These are phyloP conservation scores for Silybum marianum DNA, from an alignment of 129 eudicot species.

Conservation along the genomic window DNA sequence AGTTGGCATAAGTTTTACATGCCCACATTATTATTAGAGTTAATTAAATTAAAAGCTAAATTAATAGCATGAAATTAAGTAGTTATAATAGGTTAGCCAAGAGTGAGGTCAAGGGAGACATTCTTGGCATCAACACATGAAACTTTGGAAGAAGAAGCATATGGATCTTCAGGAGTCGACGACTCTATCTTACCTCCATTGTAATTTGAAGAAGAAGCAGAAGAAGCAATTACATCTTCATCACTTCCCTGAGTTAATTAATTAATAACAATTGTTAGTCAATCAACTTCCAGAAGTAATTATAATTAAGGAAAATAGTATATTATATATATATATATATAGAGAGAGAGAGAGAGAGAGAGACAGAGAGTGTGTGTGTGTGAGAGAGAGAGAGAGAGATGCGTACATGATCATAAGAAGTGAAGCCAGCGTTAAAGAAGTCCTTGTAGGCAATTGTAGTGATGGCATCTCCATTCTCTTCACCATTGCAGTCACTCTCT, in stretches of 20 bases:
- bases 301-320: not conserved
- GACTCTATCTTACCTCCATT: not conserved
- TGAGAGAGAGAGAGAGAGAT: not conserved
- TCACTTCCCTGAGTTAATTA: not conserved
- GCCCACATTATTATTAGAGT: not conserved
- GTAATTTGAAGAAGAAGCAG: not conserved
- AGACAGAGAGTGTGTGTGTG: no score
- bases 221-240: not conserved
- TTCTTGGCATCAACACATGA: not conserved
- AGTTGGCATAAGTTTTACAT: not conserved
- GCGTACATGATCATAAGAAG: not conserved
- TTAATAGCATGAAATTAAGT: not conserved
- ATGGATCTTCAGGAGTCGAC: not conserved
- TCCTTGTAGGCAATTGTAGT: not conserved
- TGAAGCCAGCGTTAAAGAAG: not conserved
- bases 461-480: not conserved
- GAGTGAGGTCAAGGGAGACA: slow-evolving; percentile 21
- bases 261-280: not conserved
- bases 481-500: not conserved
- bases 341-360: not conserved
- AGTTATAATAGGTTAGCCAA: not conserved
- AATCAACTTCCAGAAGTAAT: not conserved
- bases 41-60: not conserved
- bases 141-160: not conserved
- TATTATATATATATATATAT: no score